Percentiles rank a stretch among this genome's conserved stretches.
Evolutionary conservation across 1,284 basidiomycete genomes (phyloP).

Genomic region (Ceratorhiza oryzae-sativae): DNA sequence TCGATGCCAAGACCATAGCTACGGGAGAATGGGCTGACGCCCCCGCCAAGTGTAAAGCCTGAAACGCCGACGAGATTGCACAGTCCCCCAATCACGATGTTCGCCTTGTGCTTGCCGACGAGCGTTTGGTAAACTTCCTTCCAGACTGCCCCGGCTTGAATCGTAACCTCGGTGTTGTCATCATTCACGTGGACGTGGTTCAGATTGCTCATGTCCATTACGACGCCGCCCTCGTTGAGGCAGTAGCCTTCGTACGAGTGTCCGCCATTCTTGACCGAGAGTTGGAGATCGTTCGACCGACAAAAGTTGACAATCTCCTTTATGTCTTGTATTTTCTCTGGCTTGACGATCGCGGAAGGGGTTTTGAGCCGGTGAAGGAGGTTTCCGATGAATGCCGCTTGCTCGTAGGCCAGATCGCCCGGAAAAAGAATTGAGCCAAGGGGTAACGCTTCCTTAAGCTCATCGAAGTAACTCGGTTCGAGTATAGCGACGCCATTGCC

Average conservation of each 20-base stretch:
- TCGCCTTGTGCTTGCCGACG: not conserved
- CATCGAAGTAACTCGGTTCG: no score
- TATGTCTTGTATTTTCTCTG: slow-evolving; percentile 2
- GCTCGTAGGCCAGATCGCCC: not conserved
- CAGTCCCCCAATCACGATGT: slow-evolving; percentile 19
- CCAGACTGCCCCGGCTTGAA: slow-evolving; percentile 24
- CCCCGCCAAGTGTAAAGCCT: slow-evolving; percentile 28
- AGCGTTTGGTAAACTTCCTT: slow-evolving; percentile 12
- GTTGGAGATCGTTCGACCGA: not conserved
- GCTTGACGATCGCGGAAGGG: slow-evolving; percentile 8
- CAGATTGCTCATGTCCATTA: slow-evolving; percentile 24
- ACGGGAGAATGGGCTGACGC: slow-evolving; percentile 29
- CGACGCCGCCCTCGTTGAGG: slow-evolving; percentile 29
- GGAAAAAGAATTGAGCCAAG: not conserved
- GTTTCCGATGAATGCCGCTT: not conserved
- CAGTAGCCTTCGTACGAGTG: slow-evolving; percentile 33
- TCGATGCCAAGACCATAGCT: slow-evolving; percentile 31
- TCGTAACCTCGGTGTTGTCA: not conserved
- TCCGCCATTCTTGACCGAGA: slow-evolving; percentile 27
- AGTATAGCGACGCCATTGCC: no score
- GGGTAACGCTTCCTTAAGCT: no score
- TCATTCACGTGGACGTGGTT: not conserved
- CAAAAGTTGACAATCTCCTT: slow-evolving; percentile 7
- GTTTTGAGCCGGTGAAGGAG: not conserved
- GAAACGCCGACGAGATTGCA: slow-evolving; percentile 21